Percentiles rank a stretch among this genome's conserved stretches.
Conservation (phyloP, 352 stramenopile genomes). For the Pythium biforme region DNA sequence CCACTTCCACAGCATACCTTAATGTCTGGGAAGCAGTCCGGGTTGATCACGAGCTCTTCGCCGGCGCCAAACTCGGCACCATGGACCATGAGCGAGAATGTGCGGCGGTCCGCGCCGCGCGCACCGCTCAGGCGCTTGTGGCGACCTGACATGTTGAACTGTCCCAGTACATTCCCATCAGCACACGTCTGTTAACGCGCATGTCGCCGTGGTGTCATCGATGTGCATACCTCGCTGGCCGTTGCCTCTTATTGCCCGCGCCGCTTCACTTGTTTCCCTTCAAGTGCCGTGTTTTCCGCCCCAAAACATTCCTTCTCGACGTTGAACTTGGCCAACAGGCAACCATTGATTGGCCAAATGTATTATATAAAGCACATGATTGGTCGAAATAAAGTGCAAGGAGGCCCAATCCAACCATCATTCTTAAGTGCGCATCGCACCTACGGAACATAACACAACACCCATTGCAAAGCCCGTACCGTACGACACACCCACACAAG, state of each 20-base stretch:
- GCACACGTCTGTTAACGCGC: too few species aligned
- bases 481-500: background rate
- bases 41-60: conserved; percentile 74
- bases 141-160: conserved; percentile 11
- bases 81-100: conserved; percentile 69
- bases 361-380: background rate
- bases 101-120: conserved; percentile 32
- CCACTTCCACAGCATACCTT: conserved; percentile 18
- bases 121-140: conserved; percentile 33
- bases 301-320: background rate
- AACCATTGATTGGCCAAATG: background rate
- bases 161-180: background rate
- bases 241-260: too few species aligned
- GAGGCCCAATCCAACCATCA: conserved; percentile 6
- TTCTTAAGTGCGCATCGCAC: conserved; percentile 10
- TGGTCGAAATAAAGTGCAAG: conserved; percentile 8
- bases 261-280: background rate
- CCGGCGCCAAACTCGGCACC: conserved; percentile 64
- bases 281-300: background rate
- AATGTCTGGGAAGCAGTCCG: conserved; percentile 64
- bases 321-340: conserved; percentile 13
- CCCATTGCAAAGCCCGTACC: conserved; percentile 10
- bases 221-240: too few species aligned
- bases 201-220: too few species aligned
- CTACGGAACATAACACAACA: background rate